Percentiles rank a stretch among this genome's conserved stretches.
Conservation (phyloP, 331 rosid species). For the Saraca asoca region DNA sequence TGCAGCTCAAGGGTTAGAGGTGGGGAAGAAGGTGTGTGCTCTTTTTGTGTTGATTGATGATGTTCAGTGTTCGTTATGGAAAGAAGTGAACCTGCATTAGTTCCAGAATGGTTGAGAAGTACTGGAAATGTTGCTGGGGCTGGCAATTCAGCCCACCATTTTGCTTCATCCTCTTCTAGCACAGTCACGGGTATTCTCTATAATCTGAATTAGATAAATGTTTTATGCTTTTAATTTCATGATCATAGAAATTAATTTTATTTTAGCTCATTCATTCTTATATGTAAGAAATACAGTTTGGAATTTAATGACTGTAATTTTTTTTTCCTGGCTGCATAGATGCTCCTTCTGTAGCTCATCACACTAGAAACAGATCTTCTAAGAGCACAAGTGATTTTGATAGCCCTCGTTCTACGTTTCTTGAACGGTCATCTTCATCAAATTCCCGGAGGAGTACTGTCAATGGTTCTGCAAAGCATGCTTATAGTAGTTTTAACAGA, state of each 20-base stretch:
- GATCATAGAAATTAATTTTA: not conserved
- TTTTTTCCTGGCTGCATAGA: conserved; percentile 59
- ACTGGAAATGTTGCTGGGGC: conserved; percentile 84
- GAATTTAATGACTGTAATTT: conserved; percentile 1
- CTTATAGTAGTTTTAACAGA: conserved; percentile 91
- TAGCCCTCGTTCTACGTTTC: conserved; percentile 66
- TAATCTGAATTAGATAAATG: not conserved
- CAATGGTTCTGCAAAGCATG: conserved; percentile 93
- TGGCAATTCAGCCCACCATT: conserved; percentile 88
- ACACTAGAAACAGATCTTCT: conserved; percentile 64
- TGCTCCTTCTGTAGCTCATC: conserved; percentile 51
- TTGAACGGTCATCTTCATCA: conserved; percentile 80
- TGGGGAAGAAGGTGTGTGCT: conserved; percentile 53
- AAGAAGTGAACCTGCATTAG: conserved; percentile 96
- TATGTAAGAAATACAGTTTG: conserved; percentile 2
- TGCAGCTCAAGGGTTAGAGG: conserved; percentile 39
- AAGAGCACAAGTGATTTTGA: conserved; percentile 71
- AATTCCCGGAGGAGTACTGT: conserved; percentile 72
- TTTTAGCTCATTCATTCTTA: not conserved
- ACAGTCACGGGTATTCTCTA: conserved; percentile 69
- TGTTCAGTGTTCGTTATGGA: conserved; percentile 96
- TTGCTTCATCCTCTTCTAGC: conserved; percentile 63
- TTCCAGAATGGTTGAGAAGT: conserved; percentile 98
- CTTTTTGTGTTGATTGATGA: conserved; percentile 51
- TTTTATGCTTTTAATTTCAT: not conserved